phyloP scores from a whole-genome alignment of 106 monocot species.

The Dactylorhiza incarnata region DNA sequence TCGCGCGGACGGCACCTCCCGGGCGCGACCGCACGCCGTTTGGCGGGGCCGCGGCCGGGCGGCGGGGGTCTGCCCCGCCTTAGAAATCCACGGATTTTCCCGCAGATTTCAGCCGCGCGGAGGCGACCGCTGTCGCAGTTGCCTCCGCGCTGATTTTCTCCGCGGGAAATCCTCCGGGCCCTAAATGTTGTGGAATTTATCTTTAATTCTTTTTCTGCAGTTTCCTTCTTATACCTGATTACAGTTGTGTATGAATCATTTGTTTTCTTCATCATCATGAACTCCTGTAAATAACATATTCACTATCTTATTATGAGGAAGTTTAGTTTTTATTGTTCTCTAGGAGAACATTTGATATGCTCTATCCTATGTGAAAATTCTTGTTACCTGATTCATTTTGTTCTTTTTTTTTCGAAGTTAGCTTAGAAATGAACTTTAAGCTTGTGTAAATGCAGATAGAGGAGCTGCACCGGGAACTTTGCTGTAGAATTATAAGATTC shows the following conservation, averaged over 20 bases:
- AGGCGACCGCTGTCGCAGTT: too few species aligned
- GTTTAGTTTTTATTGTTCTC: not conserved
- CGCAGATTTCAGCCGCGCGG: too few species aligned
- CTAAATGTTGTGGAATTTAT: not conserved
- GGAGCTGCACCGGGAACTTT: slow-evolving; percentile 82
- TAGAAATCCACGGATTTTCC: too few species aligned
- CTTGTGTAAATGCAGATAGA: slow-evolving; percentile 75
- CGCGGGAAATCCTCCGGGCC: too few species aligned
- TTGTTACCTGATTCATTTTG: not conserved
- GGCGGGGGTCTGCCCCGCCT: too few species aligned
- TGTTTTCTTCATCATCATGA: not conserved
- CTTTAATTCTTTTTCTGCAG: not conserved
- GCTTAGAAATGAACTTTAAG: not conserved
- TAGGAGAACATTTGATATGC: not conserved
- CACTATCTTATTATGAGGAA: not conserved
- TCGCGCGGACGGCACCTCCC: too few species aligned
- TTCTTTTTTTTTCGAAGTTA: not conserved
- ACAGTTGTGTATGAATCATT: not conserved
- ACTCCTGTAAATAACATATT: not conserved
- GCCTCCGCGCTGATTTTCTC: too few species aligned
- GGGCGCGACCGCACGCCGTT: too few species aligned
- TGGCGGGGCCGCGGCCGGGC: too few species aligned
- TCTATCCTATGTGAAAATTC: not conserved
- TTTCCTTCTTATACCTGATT: not conserved
- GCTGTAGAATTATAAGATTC: slow-evolving; percentile 67